Base-by-base conservation (phyloP, 805 yeast genomes). In the Cyberlindnera misumaiensis region DNA sequence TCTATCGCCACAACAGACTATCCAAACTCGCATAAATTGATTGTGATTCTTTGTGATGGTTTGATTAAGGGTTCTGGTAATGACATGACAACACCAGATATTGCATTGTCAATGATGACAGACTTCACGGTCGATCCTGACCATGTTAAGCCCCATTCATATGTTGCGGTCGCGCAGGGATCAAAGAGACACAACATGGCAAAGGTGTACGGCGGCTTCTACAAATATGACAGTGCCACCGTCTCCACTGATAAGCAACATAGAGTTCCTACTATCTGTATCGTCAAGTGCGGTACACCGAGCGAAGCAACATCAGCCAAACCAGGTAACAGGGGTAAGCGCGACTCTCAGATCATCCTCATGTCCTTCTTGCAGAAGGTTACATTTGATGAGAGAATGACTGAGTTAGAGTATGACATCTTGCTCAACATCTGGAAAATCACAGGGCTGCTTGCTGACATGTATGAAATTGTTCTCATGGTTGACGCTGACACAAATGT, bases 171-270 rank as follows among this genome's bases (percentile, higher is more conserved):
- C 30, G 95, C 96, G 3, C 83, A 83, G 51, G 98, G 98, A 50
- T 52, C 84, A 4, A 93, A 87, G 64, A 81, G 98, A 58, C 98
- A 93, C 57, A 93, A 93, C 59, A 88, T 89, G 96, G 97, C 98
- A 22, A 90, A 89, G 62, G 88, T 90, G 3, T 90, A 87, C 55
- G 80, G 96, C 11, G 98, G 98, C 0, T 93, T 85, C 58, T 93
- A 93, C 65, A 80, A 80, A 49, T 93, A 89, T 56, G 79, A 85
- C 51, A 83, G 83, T 47, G 54, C 63, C 3, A 83, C 90, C 1
- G 78, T 88, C 32, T 85, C 90, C 2, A 63, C 65, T 2, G 89
- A 83, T 44, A 83, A 83, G 50, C 97, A 90, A 62, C 89, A 84
- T 57, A 72, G 87, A 46, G 84, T 84, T 17, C 96, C 96, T 1